A percentile compares a stretch with the other conserved stretches of the same genome.
Conservation (phyloP, 192 early-diverging fungal species). For the Coemansia sp. region DNA sequence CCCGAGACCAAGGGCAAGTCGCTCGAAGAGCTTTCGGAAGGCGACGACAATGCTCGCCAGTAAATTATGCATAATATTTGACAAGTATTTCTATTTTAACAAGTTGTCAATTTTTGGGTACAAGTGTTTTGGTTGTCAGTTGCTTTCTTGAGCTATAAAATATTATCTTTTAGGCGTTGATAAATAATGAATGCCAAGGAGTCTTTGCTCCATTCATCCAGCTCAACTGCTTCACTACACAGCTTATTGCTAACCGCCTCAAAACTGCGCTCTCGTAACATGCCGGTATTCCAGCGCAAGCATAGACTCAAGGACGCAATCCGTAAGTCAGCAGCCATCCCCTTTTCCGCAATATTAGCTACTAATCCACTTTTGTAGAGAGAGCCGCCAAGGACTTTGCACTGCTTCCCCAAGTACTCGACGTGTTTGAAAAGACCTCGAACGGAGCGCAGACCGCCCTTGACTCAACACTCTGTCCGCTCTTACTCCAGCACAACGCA, state of each 20-base stretch:
- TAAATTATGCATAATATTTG: neutral
- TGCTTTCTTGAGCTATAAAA: neutral
- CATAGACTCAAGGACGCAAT: neutral
- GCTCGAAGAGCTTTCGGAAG: constrained; percentile 52
- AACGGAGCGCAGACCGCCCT: neutral
- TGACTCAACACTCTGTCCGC: neutral
- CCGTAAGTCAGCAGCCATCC: neutral
- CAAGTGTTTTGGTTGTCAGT: neutral
- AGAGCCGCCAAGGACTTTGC: neutral
- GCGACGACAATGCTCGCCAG: neutral
- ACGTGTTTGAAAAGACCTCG: neutral
- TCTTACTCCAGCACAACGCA: neutral
- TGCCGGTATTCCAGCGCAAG: neutral
- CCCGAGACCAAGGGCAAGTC: constrained; percentile 57
- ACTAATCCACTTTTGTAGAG: neutral
- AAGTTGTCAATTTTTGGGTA: neutral
- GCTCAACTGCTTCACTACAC: neutral
- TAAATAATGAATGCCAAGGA: neutral
- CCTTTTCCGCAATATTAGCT: neutral
- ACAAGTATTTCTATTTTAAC: neutral
- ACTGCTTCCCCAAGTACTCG: neutral
- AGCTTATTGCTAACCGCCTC: neutral
- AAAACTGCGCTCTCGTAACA: neutral
- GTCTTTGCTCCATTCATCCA: neutral
- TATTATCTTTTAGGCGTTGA: neutral